Evolutionary conservation across 2,329 filamentous ascomycete genomes (phyloP).

Genomic region (Raffaelea deltoideospora): DNA sequence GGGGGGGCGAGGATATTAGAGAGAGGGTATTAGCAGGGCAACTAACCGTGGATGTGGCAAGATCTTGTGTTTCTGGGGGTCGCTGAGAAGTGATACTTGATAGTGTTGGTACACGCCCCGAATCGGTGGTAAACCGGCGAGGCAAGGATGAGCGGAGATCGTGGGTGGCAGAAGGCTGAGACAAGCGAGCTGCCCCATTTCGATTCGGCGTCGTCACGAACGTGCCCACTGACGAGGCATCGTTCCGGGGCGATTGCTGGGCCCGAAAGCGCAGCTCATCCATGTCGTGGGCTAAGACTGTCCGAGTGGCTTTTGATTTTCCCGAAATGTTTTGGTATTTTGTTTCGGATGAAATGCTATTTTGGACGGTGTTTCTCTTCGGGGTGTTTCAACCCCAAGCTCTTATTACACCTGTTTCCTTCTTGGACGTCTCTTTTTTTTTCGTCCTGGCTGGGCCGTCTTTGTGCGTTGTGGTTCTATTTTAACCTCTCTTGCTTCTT

Average conservation of each 20-base stretch:
- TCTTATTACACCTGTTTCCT: background rate
- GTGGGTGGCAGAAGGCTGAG: slow-evolving; percentile 40
- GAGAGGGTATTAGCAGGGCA: background rate
- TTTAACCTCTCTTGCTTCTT: background rate
- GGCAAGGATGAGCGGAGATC: slow-evolving; percentile 68
- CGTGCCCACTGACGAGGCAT: slow-evolving; percentile 57
- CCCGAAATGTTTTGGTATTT: too few relatives aligned
- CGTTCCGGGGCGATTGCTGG: slow-evolving; percentile 64
- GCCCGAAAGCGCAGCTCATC: slow-evolving; percentile 67
- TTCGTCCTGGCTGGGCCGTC: background rate
- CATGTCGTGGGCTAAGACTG: too few relatives aligned
- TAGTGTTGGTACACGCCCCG: slow-evolving; percentile 65
- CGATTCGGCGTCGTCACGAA: slow-evolving; percentile 62
- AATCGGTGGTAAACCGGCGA: slow-evolving; percentile 87
- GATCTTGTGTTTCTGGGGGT: slow-evolving; percentile 34
- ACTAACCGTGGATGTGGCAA: slow-evolving; percentile 21
- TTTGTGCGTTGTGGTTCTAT: background rate
- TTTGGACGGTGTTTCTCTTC: background rate
- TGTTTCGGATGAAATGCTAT: too few relatives aligned
- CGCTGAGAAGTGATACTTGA: slow-evolving; percentile 42
- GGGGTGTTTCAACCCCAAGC: background rate
- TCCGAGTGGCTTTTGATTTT: too few relatives aligned
- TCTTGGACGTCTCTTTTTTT: background rate
- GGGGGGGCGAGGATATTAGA: background rate
- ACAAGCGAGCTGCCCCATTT: slow-evolving; percentile 49